Evolutionary conservation across 108 stramenopile species (phyloP), one percentile per base, ranked within the genome.

Genomic region (Cyclostephanos invisitatus): DNA sequence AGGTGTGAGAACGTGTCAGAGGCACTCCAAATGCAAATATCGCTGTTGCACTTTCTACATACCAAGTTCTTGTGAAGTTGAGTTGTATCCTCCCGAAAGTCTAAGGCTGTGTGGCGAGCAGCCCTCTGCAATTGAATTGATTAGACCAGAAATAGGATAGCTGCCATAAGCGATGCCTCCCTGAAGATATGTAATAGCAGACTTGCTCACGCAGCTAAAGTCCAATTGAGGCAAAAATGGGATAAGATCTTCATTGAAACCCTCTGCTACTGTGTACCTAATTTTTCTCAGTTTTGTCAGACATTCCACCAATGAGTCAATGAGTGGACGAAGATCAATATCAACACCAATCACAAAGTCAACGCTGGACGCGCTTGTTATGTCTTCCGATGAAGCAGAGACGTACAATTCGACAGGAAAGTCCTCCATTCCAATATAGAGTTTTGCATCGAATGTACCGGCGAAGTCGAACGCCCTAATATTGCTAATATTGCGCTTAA

Each of bases 31-130:
- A 4, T 9, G 40, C 12, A 42, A 42, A 42, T 56, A 25, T 14
- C 0, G 8, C 28, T 28, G 22, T 28, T 10, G 11, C 8, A 5
- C 28, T 25, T 27, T 28, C 25, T 32, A 24, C 32, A 51, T 58
- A 40, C 24, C 53, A 15, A 74, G 55, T 50, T 74, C 37, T 67
- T 56, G 32, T 47, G 44, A 25, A 0, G 21, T 29, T 15, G 55
- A 27, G 44, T 68, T 44, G 66, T 74, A 74, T 12, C 73, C 73
- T 54, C 73, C 73, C 35, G 65, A 53, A 28, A 74, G 38, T 7
- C 38, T 22, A 5, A 74, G 37, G 7, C 37, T 12, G 49, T 35
- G 40, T 11, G 65, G 22, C 5, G 72, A 73, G 51, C 72, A 73
- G 21, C 72, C 72, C 38, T 37, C 40, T 15, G 64, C 54, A 62